Evolutionary conservation across 1,139 yeast species (phyloP), one percentile per base, ranked within the genome.

Genomic region (Yamadazyma taylorii): DNA sequence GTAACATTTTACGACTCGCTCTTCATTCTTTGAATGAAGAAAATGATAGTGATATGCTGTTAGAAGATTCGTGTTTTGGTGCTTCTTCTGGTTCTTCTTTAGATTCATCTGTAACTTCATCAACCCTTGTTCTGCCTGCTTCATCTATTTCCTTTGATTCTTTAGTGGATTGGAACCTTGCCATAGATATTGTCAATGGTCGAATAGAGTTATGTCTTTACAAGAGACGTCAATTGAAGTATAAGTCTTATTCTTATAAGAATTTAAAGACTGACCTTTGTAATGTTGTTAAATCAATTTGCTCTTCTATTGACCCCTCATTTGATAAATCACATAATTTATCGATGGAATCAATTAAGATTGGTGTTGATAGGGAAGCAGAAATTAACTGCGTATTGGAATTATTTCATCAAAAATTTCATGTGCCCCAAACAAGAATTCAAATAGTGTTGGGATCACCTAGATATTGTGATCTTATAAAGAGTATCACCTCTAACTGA

Each of bases 401-500:
- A 16, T 4, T 17, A 4, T 28, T 28, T 13, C 12, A 28, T n/a
- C n/a, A n/a, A 17, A 12, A 28, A 12, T 30, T 34, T 17, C 12
- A 34, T 19, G 16, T 17, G 11, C n/a, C 13, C 4, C n/a, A 34
- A 13, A 13, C 17, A 21, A 11, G 16, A 23, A 13, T 25, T 26
- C 16, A 29, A n/a, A 11, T 35, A 12, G 33, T 30, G 15, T 5
- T 13, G 12, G 38, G 38, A 3, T 12, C 32, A 17, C 38, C 38
- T 14, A 23, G 23, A 9, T 35, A 35, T 27, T 35, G 38, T 32
- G 35, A 35, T 8, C n/a, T 30, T 24, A 21, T 30, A 17, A 35
- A 22, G 22, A 32, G 17, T 9, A 30, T 19, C 16, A 25, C 28
- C 28, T 9, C 15, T 5, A 25, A 5, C 14, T 19, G 6, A 24